phyloP scores from a whole-genome alignment of 768 basidiomycete genomes.

The Phlebiopsis gigantea region DNA sequence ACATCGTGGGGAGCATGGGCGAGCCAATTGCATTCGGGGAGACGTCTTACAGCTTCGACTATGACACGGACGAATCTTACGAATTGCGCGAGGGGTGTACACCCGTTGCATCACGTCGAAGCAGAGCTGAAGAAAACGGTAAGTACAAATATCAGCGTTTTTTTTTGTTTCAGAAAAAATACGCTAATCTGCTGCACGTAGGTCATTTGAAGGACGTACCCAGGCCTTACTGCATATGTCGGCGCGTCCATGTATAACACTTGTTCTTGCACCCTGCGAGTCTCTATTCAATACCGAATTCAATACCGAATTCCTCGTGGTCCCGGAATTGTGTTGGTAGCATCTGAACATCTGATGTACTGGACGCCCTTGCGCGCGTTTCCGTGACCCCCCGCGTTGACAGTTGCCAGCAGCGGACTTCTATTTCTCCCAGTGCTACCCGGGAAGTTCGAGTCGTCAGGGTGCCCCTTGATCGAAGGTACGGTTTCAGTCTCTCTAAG shows the following conservation, averaged over 20 bases:
- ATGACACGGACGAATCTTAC: background rate
- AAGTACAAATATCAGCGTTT: too few species aligned
- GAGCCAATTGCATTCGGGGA: slow-evolving; percentile 2
- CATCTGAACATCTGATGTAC: background rate
- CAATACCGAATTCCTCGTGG: too few species aligned
- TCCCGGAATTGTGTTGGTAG: background rate
- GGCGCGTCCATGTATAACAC: too few species aligned
- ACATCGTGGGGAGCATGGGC: background rate
- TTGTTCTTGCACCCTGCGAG: too few species aligned
- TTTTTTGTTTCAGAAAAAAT: too few species aligned
- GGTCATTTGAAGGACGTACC: too few species aligned
- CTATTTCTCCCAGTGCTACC: background rate
- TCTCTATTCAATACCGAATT: too few species aligned
- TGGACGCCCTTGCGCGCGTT: background rate
- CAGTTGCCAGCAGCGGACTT: background rate
- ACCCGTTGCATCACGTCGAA: background rate
- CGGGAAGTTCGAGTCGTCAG: background rate
- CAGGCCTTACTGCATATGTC: too few species aligned
- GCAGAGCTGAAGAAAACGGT: too few species aligned
- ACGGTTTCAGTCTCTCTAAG: background rate
- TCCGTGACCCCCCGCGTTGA: background rate
- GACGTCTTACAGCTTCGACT: background rate
- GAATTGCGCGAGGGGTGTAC: background rate
- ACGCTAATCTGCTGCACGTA: too few species aligned
- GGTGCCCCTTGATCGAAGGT: background rate